A percentile compares a stretch with the other conserved stretches of the same genome.
Conservation (phyloP, 306 rosid species). For the Sicyos baderoa region DNA sequence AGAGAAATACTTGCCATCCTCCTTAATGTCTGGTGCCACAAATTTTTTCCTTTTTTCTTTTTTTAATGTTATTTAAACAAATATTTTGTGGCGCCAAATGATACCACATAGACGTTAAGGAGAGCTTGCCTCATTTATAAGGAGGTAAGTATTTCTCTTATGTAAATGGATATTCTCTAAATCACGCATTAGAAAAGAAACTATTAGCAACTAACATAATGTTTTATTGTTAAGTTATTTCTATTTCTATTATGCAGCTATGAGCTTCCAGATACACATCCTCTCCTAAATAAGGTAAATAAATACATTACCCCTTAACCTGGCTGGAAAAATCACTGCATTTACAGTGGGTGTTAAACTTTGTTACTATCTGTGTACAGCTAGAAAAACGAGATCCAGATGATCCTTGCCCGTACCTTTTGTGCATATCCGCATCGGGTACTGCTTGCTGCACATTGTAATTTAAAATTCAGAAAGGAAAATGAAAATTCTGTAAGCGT, state of each 20-base stretch:
- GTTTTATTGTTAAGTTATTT: too few species aligned
- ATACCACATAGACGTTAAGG: too few species aligned
- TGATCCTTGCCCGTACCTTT: slow-evolving; percentile 46
- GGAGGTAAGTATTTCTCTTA: not conserved
- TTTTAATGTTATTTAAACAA: too few species aligned
- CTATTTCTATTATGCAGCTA: slow-evolving; percentile 32
- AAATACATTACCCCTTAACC: not conserved
- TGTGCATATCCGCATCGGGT: slow-evolving; percentile 46
- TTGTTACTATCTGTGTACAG: slow-evolving; percentile 26
- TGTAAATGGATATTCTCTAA: not conserved
- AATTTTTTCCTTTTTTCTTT: too few species aligned
- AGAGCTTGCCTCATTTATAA: too few species aligned
- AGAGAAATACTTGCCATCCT: not conserved
- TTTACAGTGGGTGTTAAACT: not conserved
- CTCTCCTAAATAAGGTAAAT: slow-evolving; percentile 31
- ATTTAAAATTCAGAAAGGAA: not conserved
- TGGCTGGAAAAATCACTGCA: too few species aligned
- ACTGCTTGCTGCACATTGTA: slow-evolving; percentile 1
- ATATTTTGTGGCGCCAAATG: too few species aligned
- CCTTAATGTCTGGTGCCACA: too few species aligned
- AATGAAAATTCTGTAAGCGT: not conserved
- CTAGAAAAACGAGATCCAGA: slow-evolving; percentile 21
- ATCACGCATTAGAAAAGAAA: not conserved
- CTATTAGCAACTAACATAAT: not conserved
- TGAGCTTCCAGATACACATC: slow-evolving; percentile 38